These are phyloP conservation scores for Nepenthes alata DNA, from an alignment of 179 eudicot species.

Conservation along the genomic window DNA sequence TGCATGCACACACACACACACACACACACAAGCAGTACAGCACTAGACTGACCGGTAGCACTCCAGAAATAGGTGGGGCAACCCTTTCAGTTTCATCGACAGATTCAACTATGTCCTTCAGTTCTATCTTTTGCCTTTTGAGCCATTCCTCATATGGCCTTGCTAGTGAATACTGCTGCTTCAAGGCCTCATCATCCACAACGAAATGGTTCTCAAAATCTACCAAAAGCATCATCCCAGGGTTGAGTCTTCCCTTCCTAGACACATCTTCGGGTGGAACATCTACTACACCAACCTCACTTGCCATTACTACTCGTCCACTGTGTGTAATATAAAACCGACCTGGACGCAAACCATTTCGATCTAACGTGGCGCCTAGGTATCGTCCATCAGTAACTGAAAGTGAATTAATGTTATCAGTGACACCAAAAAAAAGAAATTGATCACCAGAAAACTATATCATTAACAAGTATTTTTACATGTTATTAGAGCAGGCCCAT, in stretches of 20 bases:
- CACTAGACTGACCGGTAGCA: constrained; percentile 40
- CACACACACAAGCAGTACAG: not conserved
- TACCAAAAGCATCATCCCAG: constrained; percentile 99
- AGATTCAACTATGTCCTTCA: constrained; percentile 77
- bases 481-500: constrained; percentile 97
- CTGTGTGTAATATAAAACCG: constrained; percentile 91
- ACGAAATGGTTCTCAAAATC: constrained; percentile 93
- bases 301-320: constrained; percentile 96
- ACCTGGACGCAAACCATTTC: constrained; percentile 97
- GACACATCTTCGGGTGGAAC: constrained; percentile 82
- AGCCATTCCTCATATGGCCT: constrained; percentile 97
- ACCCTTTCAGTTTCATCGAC: constrained; percentile 46
- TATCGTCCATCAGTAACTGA: constrained; percentile 99
- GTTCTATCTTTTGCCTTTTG: constrained; percentile 63
- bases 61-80: constrained; percentile 68
- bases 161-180: constrained; percentile 80
- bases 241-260: constrained; percentile 91
- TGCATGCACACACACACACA: not conserved
- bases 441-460: not conserved
- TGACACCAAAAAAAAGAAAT: not conserved
- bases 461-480: constrained; percentile 28
- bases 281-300: constrained; percentile 98
- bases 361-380: constrained; percentile 96
- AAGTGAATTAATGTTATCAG: constrained; percentile 23
- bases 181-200: constrained; percentile 90